Conservation (phyloP, 208 protist species). For the Trypanosoma caninum region DNA sequence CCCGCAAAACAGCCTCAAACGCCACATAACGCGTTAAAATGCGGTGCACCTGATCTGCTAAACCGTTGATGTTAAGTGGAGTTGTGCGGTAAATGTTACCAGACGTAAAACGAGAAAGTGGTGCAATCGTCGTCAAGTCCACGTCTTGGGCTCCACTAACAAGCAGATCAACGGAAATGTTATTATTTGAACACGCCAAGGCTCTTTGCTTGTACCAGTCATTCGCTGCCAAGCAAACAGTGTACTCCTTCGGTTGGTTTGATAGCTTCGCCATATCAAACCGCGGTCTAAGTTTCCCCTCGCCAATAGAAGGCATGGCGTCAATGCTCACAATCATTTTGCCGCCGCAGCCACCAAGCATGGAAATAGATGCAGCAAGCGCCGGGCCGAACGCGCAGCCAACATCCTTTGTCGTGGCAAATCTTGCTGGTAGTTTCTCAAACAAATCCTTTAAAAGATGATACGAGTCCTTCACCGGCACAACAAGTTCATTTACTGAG, state of each 20-base stretch:
- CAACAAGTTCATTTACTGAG: slow-evolving; percentile 62
- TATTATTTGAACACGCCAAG: slow-evolving; percentile 85
- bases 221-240: slow-evolving; percentile 74
- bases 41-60: slow-evolving; percentile 60
- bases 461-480: slow-evolving; percentile 74
- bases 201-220: slow-evolving; percentile 97
- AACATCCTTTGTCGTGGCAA: slow-evolving; percentile 68
- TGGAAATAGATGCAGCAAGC: slow-evolving; percentile 83
- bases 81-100: slow-evolving; percentile 69
- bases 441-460: slow-evolving; percentile 64
- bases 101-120: slow-evolving; percentile 76
- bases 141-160: slow-evolving; percentile 64
- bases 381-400: slow-evolving; percentile 92
- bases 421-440: slow-evolving; percentile 63
- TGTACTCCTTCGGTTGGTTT: slow-evolving; percentile 85
- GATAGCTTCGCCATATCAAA: slow-evolving; percentile 79
- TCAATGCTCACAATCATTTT: slow-evolving; percentile 91
- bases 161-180: slow-evolving; percentile 93
- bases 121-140: slow-evolving; percentile 91
- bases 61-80: slow-evolving; percentile 47
- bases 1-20: slow-evolving; percentile 96
- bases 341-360: slow-evolving; percentile 88
- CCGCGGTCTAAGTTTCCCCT: slow-evolving; percentile 80
- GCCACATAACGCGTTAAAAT: slow-evolving; percentile 87
- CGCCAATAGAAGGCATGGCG: slow-evolving; percentile 84